Evolutionary conservation across 441 rosid species (phyloP), one percentile per base, ranked within the genome.

Genomic region (Gossypium trilobum): DNA sequence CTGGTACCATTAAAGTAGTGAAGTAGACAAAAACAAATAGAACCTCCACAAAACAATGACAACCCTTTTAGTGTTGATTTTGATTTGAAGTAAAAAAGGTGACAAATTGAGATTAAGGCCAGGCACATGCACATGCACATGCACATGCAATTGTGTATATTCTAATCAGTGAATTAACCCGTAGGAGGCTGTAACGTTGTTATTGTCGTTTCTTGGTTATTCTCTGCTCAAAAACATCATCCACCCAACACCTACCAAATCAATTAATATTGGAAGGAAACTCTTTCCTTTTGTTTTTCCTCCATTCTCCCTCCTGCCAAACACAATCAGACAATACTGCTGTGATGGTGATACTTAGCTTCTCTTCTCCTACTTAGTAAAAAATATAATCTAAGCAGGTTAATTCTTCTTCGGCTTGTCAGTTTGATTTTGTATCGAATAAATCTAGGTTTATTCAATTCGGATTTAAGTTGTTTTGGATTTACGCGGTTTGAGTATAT

Each of bases 301-400:
- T 65, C 4, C 1, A 27, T 2, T 59, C 31, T 6, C 17, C 64
- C 19, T 22, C 14, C 31, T 2, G 77, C 77, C 75, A 74, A 71
- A 73, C 20, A 73, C 57, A 78, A 76, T 16, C 57, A 33, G 68
- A 64, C 20, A 9, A 67, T 68, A 14, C 72, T 73, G 79, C 31
- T 74, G 73, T 8, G 76, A 77, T 29, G 71, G 78, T 23, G 74
- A 42, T 46, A 1, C 5, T 9, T 39, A 14, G 65, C 67, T 0
- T 19, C 10, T 56, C 60, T 56, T 3, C 60, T 56, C 29, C 54
- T 48, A 1, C 27, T 33, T 0, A 16, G 0, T 11, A 11, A 56
- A 36, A 7, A 36, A 36, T 36, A 7, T 36, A 36, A 36, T 36
- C 42, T 7, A 36, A 36, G 7, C 42, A 36, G 9, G 42, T 7